phyloP scores from a whole-genome alignment of 2,329 filamentous ascomycete genomes.

The Pseudogymnoascus sp. region DNA sequence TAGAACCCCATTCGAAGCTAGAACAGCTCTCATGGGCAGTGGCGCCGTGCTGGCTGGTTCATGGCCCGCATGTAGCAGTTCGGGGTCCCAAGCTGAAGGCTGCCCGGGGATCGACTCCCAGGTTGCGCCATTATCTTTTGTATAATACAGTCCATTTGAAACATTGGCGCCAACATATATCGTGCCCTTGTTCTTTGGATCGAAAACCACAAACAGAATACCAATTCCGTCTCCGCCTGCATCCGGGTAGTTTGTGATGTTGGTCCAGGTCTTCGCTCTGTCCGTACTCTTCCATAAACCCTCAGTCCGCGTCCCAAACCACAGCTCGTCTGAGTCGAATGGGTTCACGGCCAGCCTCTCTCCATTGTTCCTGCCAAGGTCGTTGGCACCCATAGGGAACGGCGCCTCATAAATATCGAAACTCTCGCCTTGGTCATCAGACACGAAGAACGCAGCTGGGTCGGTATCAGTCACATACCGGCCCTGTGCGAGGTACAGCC shows the following conservation, averaged over 20 bases:
- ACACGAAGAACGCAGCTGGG: constrained; percentile 13
- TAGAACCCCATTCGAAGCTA: background rate
- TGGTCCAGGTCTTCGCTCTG: constrained; percentile 14
- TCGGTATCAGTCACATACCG: constrained; percentile 10
- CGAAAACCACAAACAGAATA: constrained; percentile 14
- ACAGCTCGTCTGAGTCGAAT: constrained; percentile 14
- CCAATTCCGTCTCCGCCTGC: constrained; percentile 13
- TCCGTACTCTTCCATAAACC: constrained; percentile 14
- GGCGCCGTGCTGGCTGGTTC: constrained; percentile 12
- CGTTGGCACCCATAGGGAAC: constrained; percentile 15
- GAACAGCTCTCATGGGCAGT: constrained; percentile 12
- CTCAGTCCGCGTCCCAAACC: constrained; percentile 13
- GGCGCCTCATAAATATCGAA: constrained; percentile 14
- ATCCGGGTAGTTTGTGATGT: constrained; percentile 14
- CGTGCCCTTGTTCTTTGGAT: constrained; percentile 12
- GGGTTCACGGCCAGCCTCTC: constrained; percentile 14
- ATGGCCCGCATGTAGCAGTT: constrained; percentile 9
- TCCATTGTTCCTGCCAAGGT: constrained; percentile 14
- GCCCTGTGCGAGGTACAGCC: constrained; percentile 14
- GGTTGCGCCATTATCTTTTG: constrained; percentile 11
- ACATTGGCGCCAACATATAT: constrained; percentile 15
- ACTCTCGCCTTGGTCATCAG: constrained; percentile 12
- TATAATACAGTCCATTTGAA: constrained; percentile 12
- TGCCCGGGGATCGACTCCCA: constrained; percentile 13
- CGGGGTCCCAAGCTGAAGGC: constrained; percentile 9